These are phyloP conservation scores for Scenedesmus sp. DNA, from an alignment of 163 green algal genomes.

Conservation along the genomic window DNA sequence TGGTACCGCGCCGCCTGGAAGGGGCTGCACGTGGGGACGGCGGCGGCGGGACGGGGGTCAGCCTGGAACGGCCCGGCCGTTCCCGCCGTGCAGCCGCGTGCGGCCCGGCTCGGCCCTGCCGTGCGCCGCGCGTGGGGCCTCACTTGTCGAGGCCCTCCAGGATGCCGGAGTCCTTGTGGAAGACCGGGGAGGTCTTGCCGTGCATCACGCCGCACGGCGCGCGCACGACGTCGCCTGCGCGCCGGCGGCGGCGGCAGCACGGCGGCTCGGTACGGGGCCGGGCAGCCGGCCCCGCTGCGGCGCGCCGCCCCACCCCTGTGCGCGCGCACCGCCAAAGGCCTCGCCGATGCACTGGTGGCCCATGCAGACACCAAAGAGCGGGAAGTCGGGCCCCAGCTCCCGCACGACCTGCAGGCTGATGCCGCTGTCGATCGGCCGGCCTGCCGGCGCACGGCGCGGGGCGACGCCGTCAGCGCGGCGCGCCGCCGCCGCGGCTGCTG, in stretches of 20 bases:
- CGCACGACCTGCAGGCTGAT: constrained; percentile 92
- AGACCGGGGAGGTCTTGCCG: constrained; percentile 94
- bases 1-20: constrained; percentile 96
- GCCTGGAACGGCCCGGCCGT: too few relatives aligned
- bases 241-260: neutral
- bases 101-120: neutral
- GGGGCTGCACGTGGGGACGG: constrained; percentile 71
- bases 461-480: neutral
- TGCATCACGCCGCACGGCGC: constrained; percentile 97
- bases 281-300: neutral
- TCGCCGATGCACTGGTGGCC: constrained; percentile 98
- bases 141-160: constrained; percentile 76
- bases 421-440: constrained; percentile 90
- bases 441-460: constrained; percentile 53
- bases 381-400: constrained; percentile 82
- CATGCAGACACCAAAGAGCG: constrained; percentile 99
- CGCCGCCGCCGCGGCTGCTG: neutral
- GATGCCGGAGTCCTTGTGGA: constrained; percentile 82
- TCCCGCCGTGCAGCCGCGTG: too few relatives aligned
- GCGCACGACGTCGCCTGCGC: constrained; percentile 83
- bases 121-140: constrained; percentile 7
- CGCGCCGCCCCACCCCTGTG: too few relatives aligned
- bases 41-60: too few relatives aligned
- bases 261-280: neutral
- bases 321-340: constrained; percentile 75